phyloP scores from a whole-genome alignment of 176 grass and related monocot species.

The Poa annua region DNA sequence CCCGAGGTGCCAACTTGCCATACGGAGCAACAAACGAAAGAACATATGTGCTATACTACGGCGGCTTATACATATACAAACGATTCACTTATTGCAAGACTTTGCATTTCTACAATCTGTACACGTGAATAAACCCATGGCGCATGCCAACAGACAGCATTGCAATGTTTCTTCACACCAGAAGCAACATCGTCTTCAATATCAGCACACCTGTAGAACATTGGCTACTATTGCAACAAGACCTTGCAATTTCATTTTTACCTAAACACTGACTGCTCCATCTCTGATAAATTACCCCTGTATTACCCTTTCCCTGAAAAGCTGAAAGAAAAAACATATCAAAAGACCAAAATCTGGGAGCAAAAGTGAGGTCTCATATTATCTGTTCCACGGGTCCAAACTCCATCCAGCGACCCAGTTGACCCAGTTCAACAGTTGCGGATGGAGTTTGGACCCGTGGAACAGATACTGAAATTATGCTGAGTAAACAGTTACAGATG shows the following conservation, averaged over 20 bases:
- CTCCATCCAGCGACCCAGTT: slow-evolving; percentile 17
- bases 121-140: slow-evolving; percentile 35
- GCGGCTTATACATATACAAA: neutral
- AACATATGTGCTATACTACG: neutral
- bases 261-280: neutral
- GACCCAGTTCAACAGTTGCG: slow-evolving; percentile 4
- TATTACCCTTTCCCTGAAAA: neutral
- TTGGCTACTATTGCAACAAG: slow-evolving; percentile 31
- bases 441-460: too few relatives aligned
- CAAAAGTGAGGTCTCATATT: slow-evolving; percentile 1
- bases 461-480: slow-evolving; percentile 2
- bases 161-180: slow-evolving; percentile 42
- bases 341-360: neutral
- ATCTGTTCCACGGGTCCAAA: neutral
- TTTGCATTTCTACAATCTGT: slow-evolving; percentile 47
- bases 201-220: slow-evolving; percentile 27
- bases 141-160: neutral
- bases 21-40: neutral
- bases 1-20: too few relatives aligned
- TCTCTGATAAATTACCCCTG: slow-evolving; percentile 11
- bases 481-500: neutral
- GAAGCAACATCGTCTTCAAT: slow-evolving; percentile 33
- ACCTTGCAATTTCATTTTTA: slow-evolving; percentile 29
- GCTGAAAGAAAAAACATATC: neutral
- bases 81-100: slow-evolving; percentile 26